Evolutionary conservation across 306 rosid genomes (phyloP).

Genomic region (Mimosa pudica): DNA sequence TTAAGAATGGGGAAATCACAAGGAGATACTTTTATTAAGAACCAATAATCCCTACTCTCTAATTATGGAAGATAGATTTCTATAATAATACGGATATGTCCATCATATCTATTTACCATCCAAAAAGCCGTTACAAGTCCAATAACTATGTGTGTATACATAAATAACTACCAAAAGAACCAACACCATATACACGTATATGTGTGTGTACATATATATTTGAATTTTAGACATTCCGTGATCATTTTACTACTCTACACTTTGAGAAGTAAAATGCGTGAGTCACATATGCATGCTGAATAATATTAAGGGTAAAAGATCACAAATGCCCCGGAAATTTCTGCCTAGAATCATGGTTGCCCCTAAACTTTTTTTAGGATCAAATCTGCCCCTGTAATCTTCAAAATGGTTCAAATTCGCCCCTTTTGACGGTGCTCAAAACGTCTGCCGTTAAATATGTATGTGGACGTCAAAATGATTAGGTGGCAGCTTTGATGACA

Average conservation of each 20-base stretch:
- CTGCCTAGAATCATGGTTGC: no score
- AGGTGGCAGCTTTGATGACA: no score
- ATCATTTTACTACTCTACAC: background rate
- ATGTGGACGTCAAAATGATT: no score
- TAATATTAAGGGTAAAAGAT: background rate
- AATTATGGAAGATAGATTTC: background rate
- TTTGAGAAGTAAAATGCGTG: conserved; percentile 5
- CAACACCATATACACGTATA: no score
- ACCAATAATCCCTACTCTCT: background rate
- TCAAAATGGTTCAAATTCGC: no score
- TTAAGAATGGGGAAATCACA: background rate
- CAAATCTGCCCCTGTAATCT: no score
- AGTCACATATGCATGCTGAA: background rate
- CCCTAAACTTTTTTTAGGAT: no score
- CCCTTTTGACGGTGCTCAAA: no score
- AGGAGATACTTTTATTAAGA: background rate
- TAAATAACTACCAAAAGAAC: no score
- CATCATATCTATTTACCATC: background rate
- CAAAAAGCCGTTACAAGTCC: background rate
- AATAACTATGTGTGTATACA: background rate
- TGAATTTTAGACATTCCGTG: background rate
- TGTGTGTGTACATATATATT: no score
- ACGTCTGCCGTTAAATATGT: no score
- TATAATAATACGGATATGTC: background rate
- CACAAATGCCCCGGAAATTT: no score